A percentile compares a stretch with the other conserved stretches of the same genome.
phyloP scores from a whole-genome alignment of 192 early-diverging fungal species.

The Helicostylum pulchrum region DNA sequence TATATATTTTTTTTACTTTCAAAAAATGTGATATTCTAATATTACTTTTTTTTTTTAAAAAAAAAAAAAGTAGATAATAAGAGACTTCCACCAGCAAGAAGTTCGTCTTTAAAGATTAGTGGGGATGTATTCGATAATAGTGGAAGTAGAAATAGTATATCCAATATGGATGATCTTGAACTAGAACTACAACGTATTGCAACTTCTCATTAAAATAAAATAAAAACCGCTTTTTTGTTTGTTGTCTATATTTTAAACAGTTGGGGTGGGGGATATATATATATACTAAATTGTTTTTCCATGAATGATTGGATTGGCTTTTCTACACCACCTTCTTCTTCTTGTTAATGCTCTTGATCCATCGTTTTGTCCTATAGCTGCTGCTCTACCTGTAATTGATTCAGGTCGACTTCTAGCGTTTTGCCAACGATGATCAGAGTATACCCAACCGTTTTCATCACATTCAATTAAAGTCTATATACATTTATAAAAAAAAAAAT shows the following conservation, averaged over 20 bases:
- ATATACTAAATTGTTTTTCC: not conserved
- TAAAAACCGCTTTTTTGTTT: not conserved
- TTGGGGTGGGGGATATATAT: too few relatives aligned
- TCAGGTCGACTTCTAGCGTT: conserved; percentile 22
- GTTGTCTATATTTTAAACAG: not conserved
- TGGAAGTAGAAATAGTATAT: not conserved
- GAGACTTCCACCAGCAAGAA: not conserved
- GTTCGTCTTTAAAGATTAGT: conserved; percentile 2
- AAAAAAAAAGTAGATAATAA: not conserved
- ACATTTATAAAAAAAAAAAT: not conserved
- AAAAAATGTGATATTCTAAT: not conserved
- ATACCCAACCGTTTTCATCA: conserved; percentile 42
- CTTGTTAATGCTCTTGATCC: conserved; percentile 10
- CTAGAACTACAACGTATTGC: conserved; percentile 20
- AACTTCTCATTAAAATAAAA: conserved; percentile 1
- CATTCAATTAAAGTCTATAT: conserved; percentile 27
- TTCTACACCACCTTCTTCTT: conserved; percentile 22
- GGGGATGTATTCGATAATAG: conserved; percentile 14
- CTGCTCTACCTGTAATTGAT: not conserved
- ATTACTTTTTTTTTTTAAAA: not conserved
- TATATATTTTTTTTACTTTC: too few relatives aligned
- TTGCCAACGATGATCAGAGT: conserved; percentile 36
- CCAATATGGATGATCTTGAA: conserved; percentile 19
- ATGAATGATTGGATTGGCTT: conserved; percentile 4
- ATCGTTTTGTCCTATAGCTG: not conserved